These are phyloP conservation scores for Aspergillus intermedius DNA, from an alignment of 2,329 filamentous ascomycete species.

Conservation along the genomic window DNA sequence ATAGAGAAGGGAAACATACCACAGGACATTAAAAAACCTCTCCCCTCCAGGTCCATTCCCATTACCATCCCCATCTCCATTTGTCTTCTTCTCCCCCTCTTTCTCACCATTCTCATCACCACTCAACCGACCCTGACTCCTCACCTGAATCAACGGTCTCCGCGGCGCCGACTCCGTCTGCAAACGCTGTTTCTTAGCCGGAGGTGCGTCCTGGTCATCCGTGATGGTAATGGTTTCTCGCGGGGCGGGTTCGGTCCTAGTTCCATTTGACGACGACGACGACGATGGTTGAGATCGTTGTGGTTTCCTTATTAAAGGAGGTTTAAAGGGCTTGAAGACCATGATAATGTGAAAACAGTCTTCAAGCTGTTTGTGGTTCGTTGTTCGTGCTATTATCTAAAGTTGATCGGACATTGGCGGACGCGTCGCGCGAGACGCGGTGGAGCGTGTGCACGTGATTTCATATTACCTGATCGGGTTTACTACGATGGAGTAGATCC, in stretches of 20 bases:
- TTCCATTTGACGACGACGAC: background rate
- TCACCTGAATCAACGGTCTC: slow-evolving; percentile 29
- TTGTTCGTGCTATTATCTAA: too few relatives aligned
- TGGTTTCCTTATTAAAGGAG: slow-evolving; percentile 36
- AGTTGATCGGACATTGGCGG: background rate
- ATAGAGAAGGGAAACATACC: slow-evolving; percentile 17
- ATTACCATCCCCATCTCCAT: background rate
- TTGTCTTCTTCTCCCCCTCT: background rate
- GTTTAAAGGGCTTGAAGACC: slow-evolving; percentile 43
- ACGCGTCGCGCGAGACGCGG: background rate
- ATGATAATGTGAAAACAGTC: slow-evolving; percentile 16
- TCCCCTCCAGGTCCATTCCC: slow-evolving; percentile 18
- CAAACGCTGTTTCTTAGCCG: slow-evolving; percentile 34
- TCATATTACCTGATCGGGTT: background rate
- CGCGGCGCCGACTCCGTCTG: slow-evolving; percentile 15
- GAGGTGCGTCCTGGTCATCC: slow-evolving; percentile 10
- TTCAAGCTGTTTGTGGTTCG: background rate
- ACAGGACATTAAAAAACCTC: slow-evolving; percentile 43
- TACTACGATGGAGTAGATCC: background rate
- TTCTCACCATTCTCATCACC: background rate
- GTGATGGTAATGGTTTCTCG: background rate
- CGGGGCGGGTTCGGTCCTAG: background rate
- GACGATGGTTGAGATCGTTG: background rate
- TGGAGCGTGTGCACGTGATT: background rate
- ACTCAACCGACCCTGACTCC: slow-evolving; percentile 13